Evolutionary conservation across 139 green algal species (phyloP).

Genomic region (Picochlorum sp.): DNA sequence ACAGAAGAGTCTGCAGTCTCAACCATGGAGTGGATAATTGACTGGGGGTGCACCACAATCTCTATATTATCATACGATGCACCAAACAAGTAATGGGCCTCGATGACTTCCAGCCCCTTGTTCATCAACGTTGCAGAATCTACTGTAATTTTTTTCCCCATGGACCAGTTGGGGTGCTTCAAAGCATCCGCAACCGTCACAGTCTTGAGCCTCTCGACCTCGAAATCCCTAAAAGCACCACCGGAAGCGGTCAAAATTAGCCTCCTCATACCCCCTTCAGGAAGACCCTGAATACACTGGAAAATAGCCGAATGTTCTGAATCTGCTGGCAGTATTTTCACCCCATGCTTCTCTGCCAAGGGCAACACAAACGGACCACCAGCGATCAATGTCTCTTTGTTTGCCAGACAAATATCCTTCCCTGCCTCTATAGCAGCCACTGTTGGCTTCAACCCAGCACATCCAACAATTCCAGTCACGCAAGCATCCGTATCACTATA

Average conservation of each 20-base stretch:
- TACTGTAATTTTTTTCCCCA: slow-evolving; percentile 98
- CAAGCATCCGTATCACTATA: slow-evolving; percentile 27
- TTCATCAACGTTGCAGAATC: slow-evolving; percentile 98
- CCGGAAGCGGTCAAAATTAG: slow-evolving; percentile 97
- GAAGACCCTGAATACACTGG: slow-evolving; percentile 89
- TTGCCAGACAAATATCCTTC: slow-evolving; percentile 99
- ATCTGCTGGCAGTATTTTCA: slow-evolving; percentile 94
- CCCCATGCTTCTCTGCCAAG: slow-evolving; percentile 76
- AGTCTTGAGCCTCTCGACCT: slow-evolving; percentile 78
- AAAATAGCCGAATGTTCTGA: slow-evolving; percentile 97
- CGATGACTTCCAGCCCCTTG: slow-evolving; percentile 95
- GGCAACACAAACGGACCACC: slow-evolving; percentile 88
- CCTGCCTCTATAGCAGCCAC: slow-evolving; percentile 89
- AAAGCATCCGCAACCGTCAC: slow-evolving; percentile 55
- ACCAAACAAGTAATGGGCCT: slow-evolving; percentile 98
- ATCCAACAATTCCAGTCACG: slow-evolving; percentile 91
- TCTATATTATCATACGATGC: slow-evolving; percentile 97
- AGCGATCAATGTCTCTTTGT: slow-evolving; percentile 99
- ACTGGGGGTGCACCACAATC: slow-evolving; percentile 98
- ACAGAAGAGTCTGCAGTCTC: slow-evolving; percentile 92
- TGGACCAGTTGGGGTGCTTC: slow-evolving; percentile 90
- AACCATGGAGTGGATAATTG: slow-evolving; percentile 99
- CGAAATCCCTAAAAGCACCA: slow-evolving; percentile 94
- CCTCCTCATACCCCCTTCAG: slow-evolving; percentile 81
- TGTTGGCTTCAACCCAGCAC: slow-evolving; percentile 90